These are phyloP conservation scores for Vicia villosa DNA, from an alignment of 306 rosid genomes.

Conservation along the genomic window DNA sequence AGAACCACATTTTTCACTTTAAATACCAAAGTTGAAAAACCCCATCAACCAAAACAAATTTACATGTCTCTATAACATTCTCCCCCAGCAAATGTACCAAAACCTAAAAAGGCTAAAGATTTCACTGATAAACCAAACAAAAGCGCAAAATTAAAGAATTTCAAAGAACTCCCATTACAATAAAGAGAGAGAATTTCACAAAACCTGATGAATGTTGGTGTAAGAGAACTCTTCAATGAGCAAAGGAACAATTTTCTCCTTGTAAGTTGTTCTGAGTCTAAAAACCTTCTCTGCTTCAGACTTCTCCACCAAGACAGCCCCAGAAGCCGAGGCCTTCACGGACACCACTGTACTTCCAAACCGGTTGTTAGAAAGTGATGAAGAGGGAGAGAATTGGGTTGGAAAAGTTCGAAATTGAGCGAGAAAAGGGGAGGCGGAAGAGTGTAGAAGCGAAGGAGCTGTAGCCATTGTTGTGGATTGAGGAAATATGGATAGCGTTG, in stretches of 20 bases:
- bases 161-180: not conserved
- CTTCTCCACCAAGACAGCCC: slow-evolving; percentile 75
- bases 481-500: slow-evolving; percentile 29
- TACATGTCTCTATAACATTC: not conserved
- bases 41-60: slow-evolving; percentile 17
- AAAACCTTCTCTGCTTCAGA: slow-evolving; percentile 64
- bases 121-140: slow-evolving; percentile 8
- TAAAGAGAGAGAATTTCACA: not conserved
- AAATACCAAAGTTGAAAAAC: slow-evolving; percentile 9
- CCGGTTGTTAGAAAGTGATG: slow-evolving; percentile 30
- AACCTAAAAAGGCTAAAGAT: slow-evolving; percentile 1
- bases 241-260: slow-evolving; percentile 66
- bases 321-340: slow-evolving; percentile 62
- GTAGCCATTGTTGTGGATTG: slow-evolving; percentile 55
- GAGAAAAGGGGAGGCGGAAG: slow-evolving; percentile 67
- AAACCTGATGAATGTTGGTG: slow-evolving; percentile 69
- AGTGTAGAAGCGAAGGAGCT: slow-evolving; percentile 61
- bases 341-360: slow-evolving; percentile 39
- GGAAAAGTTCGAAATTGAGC: slow-evolving; percentile 54
- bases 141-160: too few relatives aligned
- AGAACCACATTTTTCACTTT: not conserved
- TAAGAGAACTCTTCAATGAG: slow-evolving; percentile 91
- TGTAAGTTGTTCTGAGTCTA: slow-evolving; percentile 70
- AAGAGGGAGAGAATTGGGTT: slow-evolving; percentile 30
- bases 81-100: not conserved